Base-by-base conservation (phyloP, 768 basidiomycete species). In the Zangia roseola region DNA sequence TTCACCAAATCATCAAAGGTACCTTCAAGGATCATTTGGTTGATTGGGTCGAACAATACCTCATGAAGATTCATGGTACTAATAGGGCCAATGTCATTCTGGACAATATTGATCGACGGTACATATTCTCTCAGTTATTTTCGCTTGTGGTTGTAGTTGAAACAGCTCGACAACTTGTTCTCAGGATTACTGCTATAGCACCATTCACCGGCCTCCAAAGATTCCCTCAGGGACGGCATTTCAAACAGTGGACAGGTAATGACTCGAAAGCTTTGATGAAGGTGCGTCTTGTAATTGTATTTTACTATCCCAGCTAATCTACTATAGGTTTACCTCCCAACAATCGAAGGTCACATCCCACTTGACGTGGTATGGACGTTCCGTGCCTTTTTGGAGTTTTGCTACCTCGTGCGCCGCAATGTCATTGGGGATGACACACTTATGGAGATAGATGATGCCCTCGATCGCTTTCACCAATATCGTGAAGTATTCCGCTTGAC, bases 251-350 rank as follows among this genome's bases (percentile, higher is more conserved):
- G 71, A 72, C 68, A 0, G 69, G 69, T 2, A 58, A 71, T 42
- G 65, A 73, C 35, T 73, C 67, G 0, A 71, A 71, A 17, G 69
- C 62, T 0, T 48, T 71, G 3, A 71, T 71, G 69, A 71, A 71
- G 64, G 69, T 68, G 17, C 20, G 34, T 17, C 24, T 24, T 40
- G 19, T 6, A 4, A 13, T 6, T 17, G 13, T 36, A 39, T 14
- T 4, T 7, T 2, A 16, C 13, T 7, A 14, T 14, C 4, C 30
- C 13, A 4, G 14, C 3, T 31, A 6, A 14, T 16, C 13, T 12
- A 2, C 14, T 7, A 38, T 24, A 64, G 62, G 65, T 69, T 9
- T 68, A 61, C 49, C 45, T 68, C 6, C 47, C 59, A 1, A 60
- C 63, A 1, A 66, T 69, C 31, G 48, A 47, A 1, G 65, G 61